Conservation (phyloP, 2,329 filamentous ascomycete species). For the Penicillium sp. region DNA sequence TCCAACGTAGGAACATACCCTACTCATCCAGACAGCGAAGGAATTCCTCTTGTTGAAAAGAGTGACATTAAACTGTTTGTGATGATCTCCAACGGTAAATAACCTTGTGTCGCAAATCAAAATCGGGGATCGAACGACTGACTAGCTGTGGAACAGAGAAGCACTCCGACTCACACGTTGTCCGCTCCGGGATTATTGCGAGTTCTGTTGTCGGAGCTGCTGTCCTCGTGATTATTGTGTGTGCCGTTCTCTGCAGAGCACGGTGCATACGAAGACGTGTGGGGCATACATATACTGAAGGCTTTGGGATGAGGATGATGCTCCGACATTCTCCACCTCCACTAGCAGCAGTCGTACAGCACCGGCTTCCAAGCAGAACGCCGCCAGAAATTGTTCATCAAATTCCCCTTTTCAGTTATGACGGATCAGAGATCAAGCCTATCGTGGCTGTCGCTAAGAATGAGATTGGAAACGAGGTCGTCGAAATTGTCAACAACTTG, state of each 20-base stretch:
- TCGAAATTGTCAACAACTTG: background rate
- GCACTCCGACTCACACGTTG: slow-evolving; percentile 13
- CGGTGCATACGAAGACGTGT: no score
- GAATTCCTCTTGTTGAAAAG: slow-evolving; percentile 9
- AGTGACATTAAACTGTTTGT: slow-evolving; percentile 42
- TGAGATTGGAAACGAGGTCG: background rate
- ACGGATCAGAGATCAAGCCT: slow-evolving; percentile 23
- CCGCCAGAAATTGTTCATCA: slow-evolving; percentile 63
- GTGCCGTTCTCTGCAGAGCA: no score
- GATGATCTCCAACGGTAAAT: slow-evolving; percentile 43
- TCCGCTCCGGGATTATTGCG: no score
- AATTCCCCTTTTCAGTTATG: slow-evolving; percentile 75
- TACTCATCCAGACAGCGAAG: slow-evolving; percentile 27
- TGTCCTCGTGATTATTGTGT: no score
- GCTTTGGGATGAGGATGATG: no score
- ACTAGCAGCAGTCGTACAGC: no score
- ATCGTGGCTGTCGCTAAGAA: slow-evolving; percentile 4
- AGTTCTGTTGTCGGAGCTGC: no score
- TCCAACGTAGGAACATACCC: slow-evolving; percentile 63
- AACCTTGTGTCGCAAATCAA: background rate
- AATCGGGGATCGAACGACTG: slow-evolving; percentile 35
- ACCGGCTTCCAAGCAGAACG: slow-evolving; percentile 60
- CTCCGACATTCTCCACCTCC: no score
- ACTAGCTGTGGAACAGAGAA: slow-evolving; percentile 32
- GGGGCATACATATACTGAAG: no score